Conservation (phyloP, 2,329 filamentous ascomycete species). For the Cucurbitaria berberidis region DNA sequence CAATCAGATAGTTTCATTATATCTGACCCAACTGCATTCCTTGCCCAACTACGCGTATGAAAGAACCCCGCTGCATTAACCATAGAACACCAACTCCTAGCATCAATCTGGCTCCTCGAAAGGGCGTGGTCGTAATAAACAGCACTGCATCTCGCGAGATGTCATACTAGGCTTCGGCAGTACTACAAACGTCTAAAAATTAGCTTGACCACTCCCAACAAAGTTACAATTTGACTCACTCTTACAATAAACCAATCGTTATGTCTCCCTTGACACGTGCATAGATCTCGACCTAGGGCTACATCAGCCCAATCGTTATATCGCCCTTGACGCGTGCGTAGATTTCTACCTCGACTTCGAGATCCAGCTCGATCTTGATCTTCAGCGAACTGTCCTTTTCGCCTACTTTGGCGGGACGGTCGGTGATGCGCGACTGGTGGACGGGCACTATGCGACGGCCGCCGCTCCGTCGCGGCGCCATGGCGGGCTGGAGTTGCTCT, state of each 20-base stretch:
- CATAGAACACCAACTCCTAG: too few species aligned
- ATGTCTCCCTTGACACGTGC: conserved; percentile 45
- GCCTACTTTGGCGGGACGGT: conserved; percentile 44
- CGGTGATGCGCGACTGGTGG: conserved; percentile 49
- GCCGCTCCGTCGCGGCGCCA: neutral
- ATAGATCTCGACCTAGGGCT: conserved; percentile 50
- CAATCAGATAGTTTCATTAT: too few species aligned
- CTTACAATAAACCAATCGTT: conserved; percentile 50
- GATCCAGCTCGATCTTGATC: conserved; percentile 53
- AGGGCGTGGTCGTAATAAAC: too few species aligned
- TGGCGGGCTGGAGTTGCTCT: neutral
- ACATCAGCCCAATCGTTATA: conserved; percentile 41
- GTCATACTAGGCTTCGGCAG: too few species aligned
- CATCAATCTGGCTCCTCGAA: too few species aligned
- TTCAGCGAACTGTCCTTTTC: conserved; percentile 49
- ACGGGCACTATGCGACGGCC: conserved; percentile 36
- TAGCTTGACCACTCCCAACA: too few species aligned
- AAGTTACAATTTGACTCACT: too few species aligned
- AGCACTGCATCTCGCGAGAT: too few species aligned
- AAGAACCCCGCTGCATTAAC: too few species aligned
- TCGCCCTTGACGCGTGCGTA: conserved; percentile 43
- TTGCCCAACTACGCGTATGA: too few species aligned
- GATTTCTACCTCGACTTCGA: conserved; percentile 42
- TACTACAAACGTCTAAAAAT: too few species aligned
- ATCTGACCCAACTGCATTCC: too few species aligned